Evolutionary conservation across 257 asterid species (phyloP), one percentile per base, ranked within the genome.

Genomic region (Solanum verrucosum): DNA sequence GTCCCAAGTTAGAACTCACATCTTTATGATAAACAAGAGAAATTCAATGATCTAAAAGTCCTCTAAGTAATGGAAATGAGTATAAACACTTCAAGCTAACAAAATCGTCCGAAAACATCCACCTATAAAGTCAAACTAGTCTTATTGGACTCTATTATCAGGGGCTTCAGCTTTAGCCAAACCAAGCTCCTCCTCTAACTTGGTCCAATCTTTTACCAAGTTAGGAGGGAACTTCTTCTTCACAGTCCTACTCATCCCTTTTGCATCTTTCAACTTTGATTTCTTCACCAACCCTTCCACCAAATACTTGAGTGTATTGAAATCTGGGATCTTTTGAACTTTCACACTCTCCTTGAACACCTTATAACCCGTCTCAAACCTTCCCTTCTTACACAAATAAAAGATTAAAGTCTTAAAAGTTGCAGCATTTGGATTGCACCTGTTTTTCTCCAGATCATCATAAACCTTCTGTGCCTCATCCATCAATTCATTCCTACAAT

Each of bases 401-500:
- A 93, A 93, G 44, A 95, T 88, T 93, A 95, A 82, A 21, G 92
- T 94, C 92, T 97, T 93, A 88, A 90, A 95, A 46, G 98, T 95
- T 23, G 96, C 93, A 0, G 95, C 89, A 89, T 94, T 95, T 5
- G 98, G 97, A 1, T 91, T 88, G 85, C 91, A 90, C 25, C 93
- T 93, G 79, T 93, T 95, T 13, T 40, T 87, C 90, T 89, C 91
- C 92, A 93, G 82, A 83, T 92, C 95, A 60, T 89, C 91, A 60
- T 91, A 96, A 13, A 93, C 96, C 95, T 92, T 87, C 63, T 89
- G 86, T 7, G 98, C 99, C 85, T 95, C 97, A 87, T 95, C 95
- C 89, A 95, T 90, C 96, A 89, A 93, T 49, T 92, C 93, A 73
- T 91, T 95, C 82, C 38, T 65, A 86, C 93, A 92, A 87, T 95